Evolutionary conservation across 352 stramenopile species (phyloP), one percentile per base, ranked within the genome.

Genomic region (Pythium phragmiticola): DNA sequence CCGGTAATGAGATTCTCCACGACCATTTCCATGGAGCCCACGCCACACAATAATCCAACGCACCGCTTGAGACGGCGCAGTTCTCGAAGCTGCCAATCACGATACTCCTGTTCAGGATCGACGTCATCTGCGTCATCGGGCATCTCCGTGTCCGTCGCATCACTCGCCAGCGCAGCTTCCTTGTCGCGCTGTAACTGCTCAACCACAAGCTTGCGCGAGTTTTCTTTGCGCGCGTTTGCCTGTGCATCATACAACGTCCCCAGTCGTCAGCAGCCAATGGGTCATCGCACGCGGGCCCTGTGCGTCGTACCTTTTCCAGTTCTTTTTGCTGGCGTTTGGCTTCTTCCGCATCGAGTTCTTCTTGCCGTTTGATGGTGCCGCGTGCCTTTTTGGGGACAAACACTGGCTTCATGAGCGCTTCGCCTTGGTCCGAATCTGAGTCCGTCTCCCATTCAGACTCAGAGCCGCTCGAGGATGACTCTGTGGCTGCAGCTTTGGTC

Each of bases 41-140:
- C 12, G 49, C 14, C 19, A 19, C 14, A 48, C 17, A 49, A 13
- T 33, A 26, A 3, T 4, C 13, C 21, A 5, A 21, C 64, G n/a
- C 57, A 92, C 85, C 89, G 71, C 70, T 97, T 96, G 56, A 98
- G 88, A 12, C 95, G 86, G 17, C 84, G 78, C 77, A 99, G 88
- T 73, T 99, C 95, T 17, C 95, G 84, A 57, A 98, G 68, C 65
- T 98, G 89, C 95, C 95, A 99, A 53, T 94, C 89, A 13, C 95
- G 74, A 52, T 96, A 98, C 58, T 98, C 92, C 55, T 92, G 78
- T 30, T 92, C 83, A 4, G 96, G 88, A 53, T 97, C 80, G 28
- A 96, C n/a, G 23, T 86, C 79, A 60, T 97, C 88, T 60, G 87
- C 94, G 47, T 97, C 89, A 63, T 98, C 86, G 1, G 87, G 84